Conservation (phyloP, 805 yeast species). For the Sugiyamaella valdiviana region DNA sequence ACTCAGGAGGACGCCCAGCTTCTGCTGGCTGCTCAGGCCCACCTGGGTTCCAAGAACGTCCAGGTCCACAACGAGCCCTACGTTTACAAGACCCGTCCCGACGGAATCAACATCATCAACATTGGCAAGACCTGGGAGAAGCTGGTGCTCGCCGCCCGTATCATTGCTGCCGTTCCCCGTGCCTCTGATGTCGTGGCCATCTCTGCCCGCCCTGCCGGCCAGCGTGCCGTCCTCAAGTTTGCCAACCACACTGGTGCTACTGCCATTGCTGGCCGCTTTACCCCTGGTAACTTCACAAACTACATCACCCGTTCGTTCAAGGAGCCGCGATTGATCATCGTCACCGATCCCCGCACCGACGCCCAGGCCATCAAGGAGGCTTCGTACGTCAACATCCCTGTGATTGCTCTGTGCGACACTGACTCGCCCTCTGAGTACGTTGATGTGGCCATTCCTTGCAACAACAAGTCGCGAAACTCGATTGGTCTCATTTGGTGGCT, state of each 20-base stretch:
- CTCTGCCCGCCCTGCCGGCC: slow-evolving; percentile 99
- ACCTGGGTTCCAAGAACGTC: slow-evolving; percentile 99
- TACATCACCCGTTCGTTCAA: slow-evolving; percentile 99
- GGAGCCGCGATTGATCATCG: slow-evolving; percentile 99
- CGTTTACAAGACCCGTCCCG: slow-evolving; percentile 97
- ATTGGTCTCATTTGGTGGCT: slow-evolving; percentile 99
- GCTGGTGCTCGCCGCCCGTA: slow-evolving; percentile 98
- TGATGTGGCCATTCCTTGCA: slow-evolving; percentile 99
- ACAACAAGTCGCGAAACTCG: slow-evolving; percentile 99
- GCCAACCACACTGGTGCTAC: slow-evolving; percentile 99
- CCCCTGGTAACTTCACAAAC: slow-evolving; percentile 99
- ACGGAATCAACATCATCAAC: slow-evolving; percentile 98
- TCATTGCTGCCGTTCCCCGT: slow-evolving; percentile 99
- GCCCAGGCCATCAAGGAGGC: slow-evolving; percentile 99
- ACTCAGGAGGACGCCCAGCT: slow-evolving; percentile 98
- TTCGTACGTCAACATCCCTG: slow-evolving; percentile 99
- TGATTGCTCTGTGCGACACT: slow-evolving; percentile 96
- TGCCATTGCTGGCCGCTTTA: slow-evolving; percentile 99
- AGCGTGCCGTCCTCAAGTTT: slow-evolving; percentile 99
- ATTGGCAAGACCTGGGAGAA: slow-evolving; percentile 99
- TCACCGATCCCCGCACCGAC: slow-evolving; percentile 99
- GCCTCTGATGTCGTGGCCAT: slow-evolving; percentile 97
- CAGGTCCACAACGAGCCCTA: slow-evolving; percentile 78
- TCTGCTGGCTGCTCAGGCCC: slow-evolving; percentile 98
- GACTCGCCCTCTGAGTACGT: slow-evolving; percentile 99